These are phyloP conservation scores for Teunomyces lycoperdinae DNA, from an alignment of 805 yeast genomes.

Conservation along the genomic window DNA sequence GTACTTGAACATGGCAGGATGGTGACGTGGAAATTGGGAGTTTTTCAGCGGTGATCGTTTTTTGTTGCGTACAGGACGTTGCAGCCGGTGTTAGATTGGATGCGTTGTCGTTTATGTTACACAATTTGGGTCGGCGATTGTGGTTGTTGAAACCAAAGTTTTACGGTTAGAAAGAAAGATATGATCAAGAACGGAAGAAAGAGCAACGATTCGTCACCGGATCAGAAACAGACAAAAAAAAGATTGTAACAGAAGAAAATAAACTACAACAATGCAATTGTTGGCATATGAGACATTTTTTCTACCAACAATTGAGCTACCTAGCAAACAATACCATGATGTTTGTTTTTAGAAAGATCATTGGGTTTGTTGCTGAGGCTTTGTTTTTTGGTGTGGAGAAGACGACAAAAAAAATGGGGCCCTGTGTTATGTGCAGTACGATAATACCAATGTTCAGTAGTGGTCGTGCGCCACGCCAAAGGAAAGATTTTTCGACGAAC, in stretches of 20 bases:
- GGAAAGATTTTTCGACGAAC: slow-evolving; percentile 8
- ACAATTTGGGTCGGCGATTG: not conserved
- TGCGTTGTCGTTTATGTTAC: not conserved
- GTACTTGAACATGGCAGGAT: slow-evolving; percentile 3
- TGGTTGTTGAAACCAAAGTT: not conserved
- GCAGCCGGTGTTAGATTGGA: not conserved
- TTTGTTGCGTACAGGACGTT: not conserved
- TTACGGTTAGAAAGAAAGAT: not conserved
- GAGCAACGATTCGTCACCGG: too few species aligned
- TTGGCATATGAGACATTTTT: too few species aligned
- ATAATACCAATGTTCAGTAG: too few species aligned
- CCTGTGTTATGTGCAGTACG: not conserved
- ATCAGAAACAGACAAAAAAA: too few species aligned
- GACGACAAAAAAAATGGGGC: not conserved
- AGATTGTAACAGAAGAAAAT: too few species aligned
- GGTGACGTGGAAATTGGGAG: not conserved
- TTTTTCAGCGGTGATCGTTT: not conserved
- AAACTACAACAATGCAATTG: too few species aligned
- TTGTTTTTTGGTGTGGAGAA: too few species aligned
- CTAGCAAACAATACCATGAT: too few species aligned
- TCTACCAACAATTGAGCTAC: too few species aligned
- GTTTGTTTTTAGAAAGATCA: too few species aligned
- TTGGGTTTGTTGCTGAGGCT: too few species aligned
- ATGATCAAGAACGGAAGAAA: too few species aligned
- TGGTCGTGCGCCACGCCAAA: slow-evolving; percentile 2